phyloP scores from a whole-genome alignment of 345 rosid species.

The Moricandia moricandioides region DNA sequence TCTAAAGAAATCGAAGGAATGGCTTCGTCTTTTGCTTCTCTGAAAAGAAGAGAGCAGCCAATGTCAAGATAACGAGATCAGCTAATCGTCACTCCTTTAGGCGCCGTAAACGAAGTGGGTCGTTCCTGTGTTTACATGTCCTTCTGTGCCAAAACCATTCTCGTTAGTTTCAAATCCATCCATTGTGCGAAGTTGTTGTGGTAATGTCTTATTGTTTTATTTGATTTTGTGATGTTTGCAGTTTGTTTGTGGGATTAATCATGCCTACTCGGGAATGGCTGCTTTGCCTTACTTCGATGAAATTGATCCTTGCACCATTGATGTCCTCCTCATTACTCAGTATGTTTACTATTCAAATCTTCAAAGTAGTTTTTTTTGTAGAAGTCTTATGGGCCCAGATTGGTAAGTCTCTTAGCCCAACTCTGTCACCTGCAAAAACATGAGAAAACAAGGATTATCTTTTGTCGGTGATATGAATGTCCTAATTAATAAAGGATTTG shows the following conservation, averaged over 20 bases:
- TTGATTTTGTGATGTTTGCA: conserved; percentile 10
- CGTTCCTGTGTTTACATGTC: conserved; percentile 92
- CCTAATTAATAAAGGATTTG: too few relatives aligned
- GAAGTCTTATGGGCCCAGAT: too few relatives aligned
- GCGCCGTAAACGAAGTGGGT: conserved; percentile 95
- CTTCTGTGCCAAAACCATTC: conserved; percentile 68
- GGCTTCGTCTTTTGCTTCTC: conserved; percentile 53
- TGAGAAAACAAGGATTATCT: too few relatives aligned
- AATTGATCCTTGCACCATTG: conserved; percentile 85
- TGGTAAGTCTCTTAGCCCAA: too few relatives aligned
- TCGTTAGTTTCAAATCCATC: conserved; percentile 39
- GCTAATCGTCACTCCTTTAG: conserved; percentile 73
- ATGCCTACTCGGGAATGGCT: conserved; percentile 86
- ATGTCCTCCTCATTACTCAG: conserved; percentile 91
- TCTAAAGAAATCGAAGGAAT: not conserved
- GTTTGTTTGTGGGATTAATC: conserved; percentile 97
- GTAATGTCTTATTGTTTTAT: too few relatives aligned
- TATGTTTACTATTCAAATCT: conserved; percentile 28
- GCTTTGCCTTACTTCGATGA: conserved; percentile 95
- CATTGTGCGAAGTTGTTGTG: not conserved
- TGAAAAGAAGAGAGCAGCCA: conserved; percentile 70
- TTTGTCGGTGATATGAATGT: too few relatives aligned
- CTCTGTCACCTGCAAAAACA: too few relatives aligned
- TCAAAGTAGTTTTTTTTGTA: not conserved
- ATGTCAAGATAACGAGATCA: conserved; percentile 66